phyloP scores from a whole-genome alignment of 306 rosid genomes.

The Myrica gale region DNA sequence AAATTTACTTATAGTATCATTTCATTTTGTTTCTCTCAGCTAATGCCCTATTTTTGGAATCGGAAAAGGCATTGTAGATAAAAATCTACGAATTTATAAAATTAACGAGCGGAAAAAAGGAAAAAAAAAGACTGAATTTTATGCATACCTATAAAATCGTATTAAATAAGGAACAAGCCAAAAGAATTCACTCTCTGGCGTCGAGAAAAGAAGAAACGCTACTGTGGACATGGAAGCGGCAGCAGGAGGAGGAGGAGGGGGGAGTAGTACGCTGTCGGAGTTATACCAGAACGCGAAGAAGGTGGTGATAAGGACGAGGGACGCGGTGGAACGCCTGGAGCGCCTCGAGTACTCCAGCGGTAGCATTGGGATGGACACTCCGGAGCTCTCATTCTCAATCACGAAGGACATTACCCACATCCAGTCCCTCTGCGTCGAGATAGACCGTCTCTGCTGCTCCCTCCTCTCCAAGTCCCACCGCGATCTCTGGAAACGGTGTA shows the following conservation, averaged over 20 bases:
- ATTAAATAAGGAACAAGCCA: too few species aligned
- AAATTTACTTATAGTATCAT: too few species aligned
- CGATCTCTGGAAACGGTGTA: constrained; percentile 85
- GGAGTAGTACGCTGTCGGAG: constrained; percentile 70
- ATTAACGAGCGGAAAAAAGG: too few species aligned
- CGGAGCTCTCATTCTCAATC: constrained; percentile 58
- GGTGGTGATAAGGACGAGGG: constrained; percentile 50
- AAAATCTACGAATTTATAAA: too few species aligned
- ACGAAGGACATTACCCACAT: constrained; percentile 62
- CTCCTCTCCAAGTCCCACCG: constrained; percentile 71
- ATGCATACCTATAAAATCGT: too few species aligned
- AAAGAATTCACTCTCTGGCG: neutral
- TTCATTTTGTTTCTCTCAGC: too few species aligned
- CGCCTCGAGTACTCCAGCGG: constrained; percentile 49
- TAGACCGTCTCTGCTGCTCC: constrained; percentile 80
- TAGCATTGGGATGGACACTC: constrained; percentile 43
- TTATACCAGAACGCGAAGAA: constrained; percentile 69
- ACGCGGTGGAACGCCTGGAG: constrained; percentile 71
- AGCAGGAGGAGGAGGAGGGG: constrained; percentile 29
- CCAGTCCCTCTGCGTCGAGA: constrained; percentile 76
- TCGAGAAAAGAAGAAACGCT: neutral
- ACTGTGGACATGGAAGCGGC: neutral
- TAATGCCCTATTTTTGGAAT: too few species aligned
- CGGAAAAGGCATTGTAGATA: too few species aligned
- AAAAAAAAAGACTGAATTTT: too few species aligned